phyloP scores from a whole-genome alignment of 2,329 filamentous ascomycete genomes.

The Calonectria pauciramosa region DNA sequence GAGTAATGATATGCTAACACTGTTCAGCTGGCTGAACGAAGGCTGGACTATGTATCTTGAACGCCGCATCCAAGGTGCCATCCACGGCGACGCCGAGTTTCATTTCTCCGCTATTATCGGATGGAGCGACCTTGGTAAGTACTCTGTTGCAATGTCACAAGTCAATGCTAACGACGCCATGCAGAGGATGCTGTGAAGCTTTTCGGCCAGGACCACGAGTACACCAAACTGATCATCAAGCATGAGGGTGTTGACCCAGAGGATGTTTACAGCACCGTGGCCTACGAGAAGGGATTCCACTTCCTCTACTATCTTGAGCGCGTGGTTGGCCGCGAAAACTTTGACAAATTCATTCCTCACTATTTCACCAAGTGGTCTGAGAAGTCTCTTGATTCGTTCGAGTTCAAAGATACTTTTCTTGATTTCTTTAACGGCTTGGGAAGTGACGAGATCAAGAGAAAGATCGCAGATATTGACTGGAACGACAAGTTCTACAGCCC shows the following conservation, averaged over 20 bases:
- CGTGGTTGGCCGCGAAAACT: conserved; percentile 85
- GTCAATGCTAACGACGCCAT: conserved; percentile 30
- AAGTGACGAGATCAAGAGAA: conserved; percentile 74
- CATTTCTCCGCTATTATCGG: conserved; percentile 97
- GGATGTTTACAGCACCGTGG: conserved; percentile 92
- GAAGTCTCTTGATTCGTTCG: conserved; percentile 91
- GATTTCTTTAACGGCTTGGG: conserved; percentile 81
- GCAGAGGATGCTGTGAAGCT: conserved; percentile 81
- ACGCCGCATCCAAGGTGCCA: conserved; percentile 80
- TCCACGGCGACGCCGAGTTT: conserved; percentile 88
- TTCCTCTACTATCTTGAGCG: conserved; percentile 94
- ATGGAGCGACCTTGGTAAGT: conserved; percentile 83
- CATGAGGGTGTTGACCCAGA: conserved; percentile 94
- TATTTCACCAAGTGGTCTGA: conserved; percentile 90
- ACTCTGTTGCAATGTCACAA: background rate
- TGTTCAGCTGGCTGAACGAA: conserved; percentile 73
- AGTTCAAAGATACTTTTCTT: conserved; percentile 91
- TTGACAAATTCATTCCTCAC: conserved; percentile 95
- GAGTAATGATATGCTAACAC: conserved; percentile 15
- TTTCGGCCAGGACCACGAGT: conserved; percentile 88
- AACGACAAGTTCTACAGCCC: conserved; percentile 90
- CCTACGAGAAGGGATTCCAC: conserved; percentile 97
- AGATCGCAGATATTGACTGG: conserved; percentile 86
- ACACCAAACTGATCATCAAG: conserved; percentile 90
- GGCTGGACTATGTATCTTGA: conserved; percentile 98